These are phyloP conservation scores for Rhodomyrtus psidioides DNA, from an alignment of 441 rosid genomes.

Conservation along the genomic window DNA sequence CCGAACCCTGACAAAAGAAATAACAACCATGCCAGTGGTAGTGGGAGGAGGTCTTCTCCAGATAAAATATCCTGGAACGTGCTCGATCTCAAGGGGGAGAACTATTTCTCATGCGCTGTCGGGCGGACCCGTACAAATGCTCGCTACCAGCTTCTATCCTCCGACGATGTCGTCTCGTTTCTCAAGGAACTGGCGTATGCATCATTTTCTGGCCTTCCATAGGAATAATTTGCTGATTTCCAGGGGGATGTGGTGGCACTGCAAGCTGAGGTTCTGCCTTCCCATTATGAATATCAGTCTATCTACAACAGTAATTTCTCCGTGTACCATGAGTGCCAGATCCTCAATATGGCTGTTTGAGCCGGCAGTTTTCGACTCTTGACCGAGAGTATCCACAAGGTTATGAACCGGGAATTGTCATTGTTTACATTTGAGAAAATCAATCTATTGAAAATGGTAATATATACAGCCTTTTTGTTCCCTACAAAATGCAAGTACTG, in stretches of 20 bases:
- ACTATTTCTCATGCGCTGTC: slow-evolving; percentile 95
- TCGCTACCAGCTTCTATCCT: slow-evolving; percentile 62
- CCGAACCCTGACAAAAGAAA: slow-evolving; percentile 45
- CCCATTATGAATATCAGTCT: not conserved
- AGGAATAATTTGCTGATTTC: not conserved
- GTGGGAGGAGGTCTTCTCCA: slow-evolving; percentile 40
- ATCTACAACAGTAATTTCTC: not conserved
- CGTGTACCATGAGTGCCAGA: not conserved
- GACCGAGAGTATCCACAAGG: not conserved
- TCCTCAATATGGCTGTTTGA: not conserved
- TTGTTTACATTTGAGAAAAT: not conserved
- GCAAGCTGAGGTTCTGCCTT: not conserved
- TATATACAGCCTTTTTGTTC: not conserved
- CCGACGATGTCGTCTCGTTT: slow-evolving; percentile 78
- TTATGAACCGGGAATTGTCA: not conserved
- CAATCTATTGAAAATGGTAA: not conserved
- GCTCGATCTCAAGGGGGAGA: slow-evolving; percentile 95
- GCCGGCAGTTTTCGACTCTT: not conserved
- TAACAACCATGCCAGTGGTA: slow-evolving; percentile 33
- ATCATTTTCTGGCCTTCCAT: not conserved
- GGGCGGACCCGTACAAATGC: slow-evolving; percentile 86
- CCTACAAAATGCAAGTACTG: not conserved
- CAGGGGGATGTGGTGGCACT: not conserved
- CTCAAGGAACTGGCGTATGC: slow-evolving; percentile 54
- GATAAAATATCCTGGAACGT: slow-evolving; percentile 90